Evolutionary conservation across 2,329 filamentous ascomycete species (phyloP).

Genomic region (Emergomyces orientalis): DNA sequence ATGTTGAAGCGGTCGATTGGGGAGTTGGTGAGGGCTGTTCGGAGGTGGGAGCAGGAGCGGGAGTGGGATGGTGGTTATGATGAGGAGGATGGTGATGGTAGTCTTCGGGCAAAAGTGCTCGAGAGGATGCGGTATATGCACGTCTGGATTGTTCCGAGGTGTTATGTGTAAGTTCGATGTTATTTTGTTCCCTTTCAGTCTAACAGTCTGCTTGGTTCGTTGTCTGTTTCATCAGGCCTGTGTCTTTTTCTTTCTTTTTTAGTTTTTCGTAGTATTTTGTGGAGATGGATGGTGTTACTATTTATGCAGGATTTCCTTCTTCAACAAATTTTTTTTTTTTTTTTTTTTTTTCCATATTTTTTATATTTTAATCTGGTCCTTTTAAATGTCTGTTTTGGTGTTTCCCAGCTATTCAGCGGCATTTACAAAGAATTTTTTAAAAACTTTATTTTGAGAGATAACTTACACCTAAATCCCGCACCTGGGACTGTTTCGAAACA

Average conservation of each 20-base stretch:
- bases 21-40: constrained; percentile 43
- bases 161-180: constrained; percentile 31
- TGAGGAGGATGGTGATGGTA: constrained; percentile 38
- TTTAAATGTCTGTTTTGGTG: no score
- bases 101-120: constrained; percentile 23
- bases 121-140: constrained; percentile 23
- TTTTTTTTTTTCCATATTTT: no score
- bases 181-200: no score
- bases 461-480: neutral
- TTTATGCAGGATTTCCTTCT: no score
- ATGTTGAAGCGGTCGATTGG: constrained; percentile 59
- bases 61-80: constrained; percentile 28
- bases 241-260: neutral
- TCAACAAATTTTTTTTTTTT: no score
- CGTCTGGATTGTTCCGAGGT: constrained; percentile 30
- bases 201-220: neutral
- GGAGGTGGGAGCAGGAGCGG: constrained; percentile 19
- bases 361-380: neutral
- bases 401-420: no score
- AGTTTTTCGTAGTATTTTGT: no score
- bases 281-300: no score
- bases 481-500: neutral
- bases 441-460: no score
- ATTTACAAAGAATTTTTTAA: no score
- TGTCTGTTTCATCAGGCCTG: constrained; percentile 7